Conservation (phyloP, 441 rosid genomes). For the Gossypium schwendimanii region DNA sequence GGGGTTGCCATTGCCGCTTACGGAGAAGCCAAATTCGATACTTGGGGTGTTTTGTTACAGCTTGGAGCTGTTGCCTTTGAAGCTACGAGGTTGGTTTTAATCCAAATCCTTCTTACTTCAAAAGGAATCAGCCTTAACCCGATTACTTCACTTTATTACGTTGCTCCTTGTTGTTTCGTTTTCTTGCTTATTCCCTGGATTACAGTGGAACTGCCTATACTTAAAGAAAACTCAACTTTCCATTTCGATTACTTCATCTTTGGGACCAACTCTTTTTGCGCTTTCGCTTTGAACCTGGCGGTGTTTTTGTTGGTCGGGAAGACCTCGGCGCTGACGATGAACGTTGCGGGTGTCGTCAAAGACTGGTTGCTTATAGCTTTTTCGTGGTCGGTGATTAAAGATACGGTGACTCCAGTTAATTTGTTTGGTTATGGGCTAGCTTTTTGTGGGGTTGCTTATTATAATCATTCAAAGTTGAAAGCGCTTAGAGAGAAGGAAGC, state of each 20-base stretch:
- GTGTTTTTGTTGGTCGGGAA: constrained; percentile 45
- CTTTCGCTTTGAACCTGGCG: constrained; percentile 45
- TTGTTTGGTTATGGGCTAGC: constrained; percentile 67
- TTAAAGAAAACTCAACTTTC: constrained; percentile 32
- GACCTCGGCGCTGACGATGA: constrained; percentile 50
- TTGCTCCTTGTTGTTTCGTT: constrained; percentile 44
- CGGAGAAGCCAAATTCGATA: constrained; percentile 39
- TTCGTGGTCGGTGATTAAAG: constrained; percentile 58
- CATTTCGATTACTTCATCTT: constrained; percentile 36
- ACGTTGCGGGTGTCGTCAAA: constrained; percentile 51
- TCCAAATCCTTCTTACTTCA: constrained; percentile 38
- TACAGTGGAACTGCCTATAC: constrained; percentile 29
- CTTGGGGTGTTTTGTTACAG: constrained; percentile 35
- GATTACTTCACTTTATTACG: constrained; percentile 40
- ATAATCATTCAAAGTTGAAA: constrained; percentile 58
- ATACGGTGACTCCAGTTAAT: constrained; percentile 39
- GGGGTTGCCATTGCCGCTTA: constrained; percentile 50
- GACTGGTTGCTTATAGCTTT: constrained; percentile 53
- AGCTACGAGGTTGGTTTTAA: constrained; percentile 42
- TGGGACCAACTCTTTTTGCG: constrained; percentile 40
- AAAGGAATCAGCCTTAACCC: constrained; percentile 41
- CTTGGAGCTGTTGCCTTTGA: constrained; percentile 47
- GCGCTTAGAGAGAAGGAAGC: constrained; percentile 48
- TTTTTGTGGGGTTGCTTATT: constrained; percentile 65
- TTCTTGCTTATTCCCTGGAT: constrained; percentile 37